These are phyloP conservation scores for Kodamaea ohmeri DNA, from an alignment of 1,139 yeast species.

Conservation along the genomic window DNA sequence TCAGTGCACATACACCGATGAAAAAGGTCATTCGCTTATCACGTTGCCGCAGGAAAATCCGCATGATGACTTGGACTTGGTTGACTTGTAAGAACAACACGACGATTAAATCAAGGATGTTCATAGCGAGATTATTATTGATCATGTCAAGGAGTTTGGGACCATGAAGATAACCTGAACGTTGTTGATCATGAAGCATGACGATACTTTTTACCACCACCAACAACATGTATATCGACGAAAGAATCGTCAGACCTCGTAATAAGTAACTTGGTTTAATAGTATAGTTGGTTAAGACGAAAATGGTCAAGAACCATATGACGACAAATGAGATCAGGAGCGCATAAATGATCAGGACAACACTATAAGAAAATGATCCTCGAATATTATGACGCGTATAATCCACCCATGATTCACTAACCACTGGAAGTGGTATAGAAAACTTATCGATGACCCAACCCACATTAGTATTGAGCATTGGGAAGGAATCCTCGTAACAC, in stretches of 20 bases:
- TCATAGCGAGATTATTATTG: conserved; percentile 48
- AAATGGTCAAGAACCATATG: conserved; percentile 60
- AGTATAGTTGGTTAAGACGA: conserved; percentile 60
- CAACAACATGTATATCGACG: conserved; percentile 53
- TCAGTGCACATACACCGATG: conserved; percentile 56
- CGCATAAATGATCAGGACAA: conserved; percentile 61
- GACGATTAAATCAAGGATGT: conserved; percentile 61
- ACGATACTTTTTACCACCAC: conserved; percentile 49
- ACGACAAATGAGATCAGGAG: conserved; percentile 65
- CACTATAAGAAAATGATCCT: conserved; percentile 54
- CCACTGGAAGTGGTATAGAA: conserved; percentile 37
- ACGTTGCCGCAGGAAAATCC: conserved; percentile 65
- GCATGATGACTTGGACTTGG: conserved; percentile 74
- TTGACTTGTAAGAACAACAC: conserved; percentile 63
- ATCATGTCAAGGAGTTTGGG: conserved; percentile 47
- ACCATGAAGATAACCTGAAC: conserved; percentile 55
- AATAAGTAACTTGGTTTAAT: conserved; percentile 51
- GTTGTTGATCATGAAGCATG: conserved; percentile 48
- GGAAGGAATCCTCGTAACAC: conserved; percentile 38
- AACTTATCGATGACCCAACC: conserved; percentile 31
- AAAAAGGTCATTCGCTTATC: conserved; percentile 68
- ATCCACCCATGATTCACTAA: conserved; percentile 39
- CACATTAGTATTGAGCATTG: conserved; percentile 43
- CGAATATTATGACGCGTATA: conserved; percentile 28
- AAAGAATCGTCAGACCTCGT: conserved; percentile 44